A percentile compares a stretch with the other conserved stretches of the same genome.
Conservation (phyloP, 345 rosid genomes). For the Ricinus communis region DNA sequence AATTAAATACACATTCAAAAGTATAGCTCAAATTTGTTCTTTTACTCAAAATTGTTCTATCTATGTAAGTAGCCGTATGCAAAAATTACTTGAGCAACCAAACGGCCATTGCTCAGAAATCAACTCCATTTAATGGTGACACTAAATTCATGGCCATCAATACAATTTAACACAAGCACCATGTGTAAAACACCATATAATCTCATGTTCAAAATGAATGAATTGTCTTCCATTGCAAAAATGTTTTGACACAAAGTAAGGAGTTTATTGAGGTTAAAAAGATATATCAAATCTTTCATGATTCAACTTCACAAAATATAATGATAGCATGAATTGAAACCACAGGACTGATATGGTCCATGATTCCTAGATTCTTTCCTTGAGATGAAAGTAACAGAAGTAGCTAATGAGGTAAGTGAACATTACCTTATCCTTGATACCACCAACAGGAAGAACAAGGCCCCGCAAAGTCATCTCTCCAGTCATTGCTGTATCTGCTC, state of each 20-base stretch:
- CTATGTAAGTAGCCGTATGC: too few species aligned
- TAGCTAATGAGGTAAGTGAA: not conserved
- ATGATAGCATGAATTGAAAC: not conserved
- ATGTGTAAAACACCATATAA: not conserved
- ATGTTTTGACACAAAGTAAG: not conserved
- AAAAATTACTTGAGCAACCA: too few species aligned
- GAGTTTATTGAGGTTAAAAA: not conserved
- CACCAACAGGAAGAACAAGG: conserved; percentile 96
- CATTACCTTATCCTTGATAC: conserved; percentile 89
- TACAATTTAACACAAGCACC: not conserved
- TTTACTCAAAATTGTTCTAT: too few species aligned
- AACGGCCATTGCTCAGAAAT: too few species aligned
- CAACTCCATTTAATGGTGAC: too few species aligned
- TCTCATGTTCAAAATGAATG: not conserved
- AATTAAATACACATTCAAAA: too few species aligned
- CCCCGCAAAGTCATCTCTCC: conserved; percentile 99
- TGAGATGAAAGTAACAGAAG: conserved; percentile 9
- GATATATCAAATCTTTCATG: not conserved
- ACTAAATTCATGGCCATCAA: not conserved
- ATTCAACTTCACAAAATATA: not conserved
- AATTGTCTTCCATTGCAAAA: too few species aligned
- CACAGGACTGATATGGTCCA: not conserved
- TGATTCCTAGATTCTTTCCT: not conserved
- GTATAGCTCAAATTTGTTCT: too few species aligned
- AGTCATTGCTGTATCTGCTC: conserved; percentile 99